Conservation (phyloP, 768 basidiomycete species). For the Sporobolomyces roseus region DNA sequence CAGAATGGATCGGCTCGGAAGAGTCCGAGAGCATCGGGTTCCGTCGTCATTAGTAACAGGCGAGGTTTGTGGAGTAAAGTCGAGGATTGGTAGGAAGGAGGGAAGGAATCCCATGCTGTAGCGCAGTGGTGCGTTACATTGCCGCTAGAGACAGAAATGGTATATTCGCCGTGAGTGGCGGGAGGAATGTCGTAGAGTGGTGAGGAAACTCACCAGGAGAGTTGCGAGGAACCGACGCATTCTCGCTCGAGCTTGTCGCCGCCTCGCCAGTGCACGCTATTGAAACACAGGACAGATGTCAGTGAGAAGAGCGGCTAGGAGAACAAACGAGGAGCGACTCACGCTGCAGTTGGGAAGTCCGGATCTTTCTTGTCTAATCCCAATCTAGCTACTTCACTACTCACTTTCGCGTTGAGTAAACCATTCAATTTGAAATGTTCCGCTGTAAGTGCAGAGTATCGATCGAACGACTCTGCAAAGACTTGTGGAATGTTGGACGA, state of each 20-base stretch:
- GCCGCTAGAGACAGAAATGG: conserved; percentile 2
- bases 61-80: conserved; percentile 5
- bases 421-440: conserved; percentile 18
- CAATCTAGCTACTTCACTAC: not conserved
- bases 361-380: not conserved
- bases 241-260: conserved; percentile 28
- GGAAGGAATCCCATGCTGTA: conserved; percentile 13
- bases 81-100: not conserved
- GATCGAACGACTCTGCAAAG: not conserved
- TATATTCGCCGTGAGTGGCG: not conserved
- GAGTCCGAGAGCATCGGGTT: conserved; percentile 15
- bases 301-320: not conserved
- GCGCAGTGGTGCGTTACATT: conserved; percentile 29
- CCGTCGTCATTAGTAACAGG: conserved; percentile 30
- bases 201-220: conserved; percentile 24
- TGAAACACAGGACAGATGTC: not conserved
- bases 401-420: not conserved
- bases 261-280: conserved; percentile 23
- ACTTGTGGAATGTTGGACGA: conserved; percentile 3
- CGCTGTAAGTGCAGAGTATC: conserved; percentile 7
- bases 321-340: not conserved
- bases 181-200: no score
- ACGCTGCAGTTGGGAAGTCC: not conserved
- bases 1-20: conserved; percentile 3
- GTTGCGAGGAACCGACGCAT: conserved; percentile 1